Conservation (phyloP, 768 basidiomycete genomes). For the Chalciporus sphaerocephalus region DNA sequence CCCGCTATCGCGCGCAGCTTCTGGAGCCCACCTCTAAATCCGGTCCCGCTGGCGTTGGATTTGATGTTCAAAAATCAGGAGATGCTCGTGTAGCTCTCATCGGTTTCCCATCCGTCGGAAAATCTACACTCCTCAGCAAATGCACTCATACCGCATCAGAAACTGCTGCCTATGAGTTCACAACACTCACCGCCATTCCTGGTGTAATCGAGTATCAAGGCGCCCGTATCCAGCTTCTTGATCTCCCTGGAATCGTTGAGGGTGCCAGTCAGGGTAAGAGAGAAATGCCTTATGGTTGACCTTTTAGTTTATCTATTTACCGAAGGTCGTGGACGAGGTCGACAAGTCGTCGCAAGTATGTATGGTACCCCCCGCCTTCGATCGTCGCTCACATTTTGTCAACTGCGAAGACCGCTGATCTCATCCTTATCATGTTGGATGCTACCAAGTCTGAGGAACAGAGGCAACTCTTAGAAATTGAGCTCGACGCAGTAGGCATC, state of each 20-base stretch:
- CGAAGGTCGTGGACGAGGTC: constrained; percentile 79
- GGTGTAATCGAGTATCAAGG: constrained; percentile 97
- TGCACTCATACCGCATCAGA: constrained; percentile 87
- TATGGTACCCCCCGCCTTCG: neutral
- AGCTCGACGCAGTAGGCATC: constrained; percentile 96
- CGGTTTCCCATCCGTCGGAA: constrained; percentile 95
- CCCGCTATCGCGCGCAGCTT: constrained; percentile 90
- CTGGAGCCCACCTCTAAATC: constrained; percentile 89
- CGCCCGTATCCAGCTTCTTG: constrained; percentile 87
- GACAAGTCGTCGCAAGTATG: constrained; percentile 91
- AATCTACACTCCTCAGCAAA: constrained; percentile 90
- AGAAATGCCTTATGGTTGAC: neutral
- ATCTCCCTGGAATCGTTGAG: constrained; percentile 94
- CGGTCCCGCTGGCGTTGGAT: constrained; percentile 74
- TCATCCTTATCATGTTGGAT: constrained; percentile 90
- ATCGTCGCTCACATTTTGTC: constrained; percentile 7
- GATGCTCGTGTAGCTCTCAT: constrained; percentile 91
- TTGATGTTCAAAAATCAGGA: constrained; percentile 83
- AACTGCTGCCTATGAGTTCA: constrained; percentile 93
- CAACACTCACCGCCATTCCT: constrained; percentile 92
- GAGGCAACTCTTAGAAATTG: constrained; percentile 78
- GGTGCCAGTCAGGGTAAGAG: constrained; percentile 72
- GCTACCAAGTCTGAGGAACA: constrained; percentile 94
- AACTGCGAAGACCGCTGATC: constrained; percentile 88
- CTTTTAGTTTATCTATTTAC: neutral